A percentile compares a stretch with the other conserved stretches of the same genome.
phyloP scores from a whole-genome alignment of 2,329 filamentous ascomycete species.

The Penicillium sp. region DNA sequence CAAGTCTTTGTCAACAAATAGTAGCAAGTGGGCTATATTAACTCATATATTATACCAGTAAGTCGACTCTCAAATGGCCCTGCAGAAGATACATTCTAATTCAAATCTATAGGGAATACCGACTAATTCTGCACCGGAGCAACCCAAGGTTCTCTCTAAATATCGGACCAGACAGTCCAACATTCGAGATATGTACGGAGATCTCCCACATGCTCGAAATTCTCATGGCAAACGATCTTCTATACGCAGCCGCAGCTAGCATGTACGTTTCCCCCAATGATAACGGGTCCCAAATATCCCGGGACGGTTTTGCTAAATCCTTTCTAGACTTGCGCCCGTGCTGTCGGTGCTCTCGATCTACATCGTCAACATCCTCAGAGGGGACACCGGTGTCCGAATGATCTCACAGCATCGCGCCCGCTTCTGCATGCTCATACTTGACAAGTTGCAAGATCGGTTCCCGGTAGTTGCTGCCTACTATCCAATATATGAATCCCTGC shows the following conservation, averaged over 20 bases:
- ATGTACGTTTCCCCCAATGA: conserved; percentile 3
- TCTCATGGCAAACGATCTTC: conserved; percentile 16
- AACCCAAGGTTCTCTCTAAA: conserved; percentile 13
- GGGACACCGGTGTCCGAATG: conserved; percentile 10
- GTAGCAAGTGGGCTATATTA: conserved; percentile 12
- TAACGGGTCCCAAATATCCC: background rate
- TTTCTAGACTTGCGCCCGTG: conserved; percentile 12
- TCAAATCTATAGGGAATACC: conserved; percentile 7
- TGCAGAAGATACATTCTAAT: background rate
- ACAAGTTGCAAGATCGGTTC: conserved; percentile 21
- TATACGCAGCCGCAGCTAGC: conserved; percentile 9
- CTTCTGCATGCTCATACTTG: conserved; percentile 24
- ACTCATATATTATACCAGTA: conserved; percentile 13
- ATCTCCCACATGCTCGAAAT: conserved; percentile 22
- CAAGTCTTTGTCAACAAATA: conserved; percentile 4
- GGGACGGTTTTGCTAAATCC: background rate
- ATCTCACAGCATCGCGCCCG: conserved; percentile 26
- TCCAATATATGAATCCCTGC: conserved; percentile 13
- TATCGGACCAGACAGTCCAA: conserved; percentile 10
- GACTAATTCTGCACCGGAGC: conserved; percentile 7
- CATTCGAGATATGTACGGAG: conserved; percentile 15
- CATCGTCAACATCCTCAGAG: conserved; percentile 17
- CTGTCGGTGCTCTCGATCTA: conserved; percentile 15
- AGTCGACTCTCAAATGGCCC: background rate
- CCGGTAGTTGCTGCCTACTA: conserved; percentile 15